Percentiles rank a stretch among this genome's conserved stretches.
Evolutionary conservation across 345 rosid genomes (phyloP).

Genomic region (Nephelium lappaceum): DNA sequence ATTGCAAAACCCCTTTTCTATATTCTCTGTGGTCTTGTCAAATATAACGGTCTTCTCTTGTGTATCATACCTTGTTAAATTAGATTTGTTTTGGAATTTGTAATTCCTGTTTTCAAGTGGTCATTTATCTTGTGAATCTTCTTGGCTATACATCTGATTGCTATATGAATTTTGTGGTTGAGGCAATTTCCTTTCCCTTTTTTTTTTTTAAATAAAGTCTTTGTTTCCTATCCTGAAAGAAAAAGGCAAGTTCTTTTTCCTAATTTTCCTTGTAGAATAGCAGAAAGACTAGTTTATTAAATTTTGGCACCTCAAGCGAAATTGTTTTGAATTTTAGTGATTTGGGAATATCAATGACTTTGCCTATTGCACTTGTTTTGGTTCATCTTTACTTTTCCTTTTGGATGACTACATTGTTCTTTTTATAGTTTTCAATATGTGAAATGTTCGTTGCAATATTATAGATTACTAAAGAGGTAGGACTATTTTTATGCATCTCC

Average conservation of each 20-base stretch:
- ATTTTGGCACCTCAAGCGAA: constrained; percentile 5
- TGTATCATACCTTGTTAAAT: not conserved
- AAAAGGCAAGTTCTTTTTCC: constrained; percentile 16
- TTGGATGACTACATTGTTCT: not conserved
- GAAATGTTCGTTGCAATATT: not conserved
- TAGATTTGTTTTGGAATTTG: constrained; percentile 9
- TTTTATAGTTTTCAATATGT: not conserved
- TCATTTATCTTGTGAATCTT: constrained; percentile 5
- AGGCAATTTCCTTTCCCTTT: constrained; percentile 13
- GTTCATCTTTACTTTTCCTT: not conserved
- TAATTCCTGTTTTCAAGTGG: not conserved
- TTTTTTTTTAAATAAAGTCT: no score
- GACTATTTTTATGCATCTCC: constrained; percentile 3
- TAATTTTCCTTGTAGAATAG: not conserved
- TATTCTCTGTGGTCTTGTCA: not conserved
- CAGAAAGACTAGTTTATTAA: not conserved
- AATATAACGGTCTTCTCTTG: not conserved
- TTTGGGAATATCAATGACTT: constrained; percentile 5
- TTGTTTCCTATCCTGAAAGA: no score
- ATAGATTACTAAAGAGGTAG: not conserved
- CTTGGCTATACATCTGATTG: not conserved
- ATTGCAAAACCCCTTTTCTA: constrained; percentile 3
- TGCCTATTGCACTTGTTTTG: not conserved
- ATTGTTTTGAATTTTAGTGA: constrained; percentile 3
- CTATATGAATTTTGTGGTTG: constrained; percentile 7